Evolutionary conservation across 78 protist genomes (phyloP).

Genomic region (Tieghemostelium lacteum): DNA sequence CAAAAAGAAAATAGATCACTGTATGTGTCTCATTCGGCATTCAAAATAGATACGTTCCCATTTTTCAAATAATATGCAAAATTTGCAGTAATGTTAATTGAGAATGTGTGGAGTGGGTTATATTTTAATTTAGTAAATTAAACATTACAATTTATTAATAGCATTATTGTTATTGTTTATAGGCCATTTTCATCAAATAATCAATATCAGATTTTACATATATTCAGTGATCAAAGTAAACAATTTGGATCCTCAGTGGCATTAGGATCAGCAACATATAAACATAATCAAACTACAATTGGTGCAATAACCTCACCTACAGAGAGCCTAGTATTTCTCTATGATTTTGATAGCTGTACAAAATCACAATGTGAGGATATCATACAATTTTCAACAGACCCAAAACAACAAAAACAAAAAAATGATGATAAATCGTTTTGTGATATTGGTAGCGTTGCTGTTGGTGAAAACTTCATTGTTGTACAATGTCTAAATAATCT

Average conservation of each 20-base stretch:
- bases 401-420: background rate
- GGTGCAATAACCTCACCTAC: conserved; percentile 44
- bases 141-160: background rate
- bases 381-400: background rate
- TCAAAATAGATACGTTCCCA: too few relatives aligned
- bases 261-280: conserved; percentile 19
- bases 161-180: background rate
- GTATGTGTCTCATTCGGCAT: too few relatives aligned
- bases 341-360: conserved; percentile 13
- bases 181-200: conserved; percentile 42
- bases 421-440: background rate
- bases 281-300: too few relatives aligned
- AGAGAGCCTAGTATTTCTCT: conserved; percentile 12
- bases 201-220: conserved; percentile 19
- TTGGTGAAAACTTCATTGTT: conserved; percentile 64
- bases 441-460: conserved; percentile 20
- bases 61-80: too few relatives aligned
- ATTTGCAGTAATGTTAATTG: too few relatives aligned
- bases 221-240: conserved; percentile 29
- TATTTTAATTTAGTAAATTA: too few relatives aligned
- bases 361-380: background rate
- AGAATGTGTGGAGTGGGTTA: too few relatives aligned
- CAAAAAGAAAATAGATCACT: conserved; percentile 28
- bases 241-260: conserved; percentile 36
- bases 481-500: conserved; percentile 41